phyloP scores from a whole-genome alignment of 768 basidiomycete genomes.

The Boletus rex-veris region DNA sequence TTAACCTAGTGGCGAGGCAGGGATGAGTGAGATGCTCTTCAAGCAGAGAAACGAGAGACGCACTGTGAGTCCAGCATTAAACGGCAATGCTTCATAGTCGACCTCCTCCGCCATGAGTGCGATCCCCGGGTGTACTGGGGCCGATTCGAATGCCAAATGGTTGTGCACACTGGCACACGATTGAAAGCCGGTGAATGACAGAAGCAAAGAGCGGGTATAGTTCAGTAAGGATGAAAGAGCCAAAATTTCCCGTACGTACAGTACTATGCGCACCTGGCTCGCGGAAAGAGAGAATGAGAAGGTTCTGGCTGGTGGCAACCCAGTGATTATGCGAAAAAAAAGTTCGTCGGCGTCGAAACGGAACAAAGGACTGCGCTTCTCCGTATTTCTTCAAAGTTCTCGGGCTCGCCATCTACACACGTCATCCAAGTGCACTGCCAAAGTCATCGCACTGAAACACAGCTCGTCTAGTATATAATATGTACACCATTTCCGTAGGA shows the following conservation, averaged over 20 bases:
- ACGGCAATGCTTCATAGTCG: slow-evolving; percentile 66
- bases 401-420: background rate
- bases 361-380: background rate
- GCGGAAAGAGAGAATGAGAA: background rate
- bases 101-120: slow-evolving; percentile 41
- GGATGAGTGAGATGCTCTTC: slow-evolving; percentile 16
- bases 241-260: slow-evolving; percentile 1
- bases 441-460: background rate
- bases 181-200: background rate
- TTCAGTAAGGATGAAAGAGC: slow-evolving; percentile 4
- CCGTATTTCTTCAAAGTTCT: background rate
- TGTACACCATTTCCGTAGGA: background rate
- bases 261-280: slow-evolving; percentile 1
- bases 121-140: slow-evolving; percentile 5
- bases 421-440: background rate
- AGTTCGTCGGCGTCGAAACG: background rate
- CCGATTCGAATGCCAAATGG: slow-evolving; percentile 6
- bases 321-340: slow-evolving; percentile 5
- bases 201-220: background rate
- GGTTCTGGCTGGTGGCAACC: background rate
- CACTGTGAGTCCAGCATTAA: slow-evolving; percentile 77
- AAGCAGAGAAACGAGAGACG: slow-evolving; percentile 7
- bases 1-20: slow-evolving; percentile 58
- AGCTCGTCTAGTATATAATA: background rate
- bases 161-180: slow-evolving; percentile 4